Conservation (phyloP, 805 yeast species). For the Cyberlindnera amylophila region DNA sequence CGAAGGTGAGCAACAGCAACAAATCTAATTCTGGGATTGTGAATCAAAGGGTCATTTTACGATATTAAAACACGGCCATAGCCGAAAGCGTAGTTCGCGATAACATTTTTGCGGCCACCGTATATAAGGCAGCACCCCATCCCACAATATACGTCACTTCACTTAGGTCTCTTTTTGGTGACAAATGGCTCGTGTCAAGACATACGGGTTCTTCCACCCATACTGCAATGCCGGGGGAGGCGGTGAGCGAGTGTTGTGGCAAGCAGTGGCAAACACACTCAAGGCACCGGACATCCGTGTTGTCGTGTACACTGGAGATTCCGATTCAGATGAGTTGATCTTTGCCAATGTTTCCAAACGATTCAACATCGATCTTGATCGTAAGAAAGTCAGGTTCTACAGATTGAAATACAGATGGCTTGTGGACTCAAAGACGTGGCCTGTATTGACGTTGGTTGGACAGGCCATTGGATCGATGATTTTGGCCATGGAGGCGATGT, state of each 20-base stretch:
- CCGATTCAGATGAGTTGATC: conserved; percentile 46
- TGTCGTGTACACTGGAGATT: conserved; percentile 71
- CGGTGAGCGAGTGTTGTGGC: conserved; percentile 96
- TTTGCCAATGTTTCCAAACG: conserved; percentile 48
- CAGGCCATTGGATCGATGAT: conserved; percentile 80
- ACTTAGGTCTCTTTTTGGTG: no score
- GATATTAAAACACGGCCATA: background rate
- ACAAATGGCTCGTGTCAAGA: conserved; percentile 10
- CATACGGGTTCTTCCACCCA: conserved; percentile 93
- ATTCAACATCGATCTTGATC: conserved; percentile 53
- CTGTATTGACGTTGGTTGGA: conserved; percentile 73
- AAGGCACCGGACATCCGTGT: conserved; percentile 47
- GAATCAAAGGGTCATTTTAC: background rate
- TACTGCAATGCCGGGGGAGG: conserved; percentile 97
- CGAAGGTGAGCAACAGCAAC: background rate
- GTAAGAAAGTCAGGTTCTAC: conserved; percentile 54
- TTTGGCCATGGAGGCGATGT: conserved; percentile 67
- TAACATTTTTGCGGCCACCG: background rate
- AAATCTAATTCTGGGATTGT: background rate
- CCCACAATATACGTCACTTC: no score
- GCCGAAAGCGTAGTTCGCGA: no score
- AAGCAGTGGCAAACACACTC: conserved; percentile 75
- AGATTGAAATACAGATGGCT: conserved; percentile 52
- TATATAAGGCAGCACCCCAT: background rate
- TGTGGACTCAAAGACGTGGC: conserved; percentile 74